These are phyloP conservation scores for Hordeum pubiflorum DNA, from an alignment of 202 grass and related monocot genomes.

Conservation along the genomic window DNA sequence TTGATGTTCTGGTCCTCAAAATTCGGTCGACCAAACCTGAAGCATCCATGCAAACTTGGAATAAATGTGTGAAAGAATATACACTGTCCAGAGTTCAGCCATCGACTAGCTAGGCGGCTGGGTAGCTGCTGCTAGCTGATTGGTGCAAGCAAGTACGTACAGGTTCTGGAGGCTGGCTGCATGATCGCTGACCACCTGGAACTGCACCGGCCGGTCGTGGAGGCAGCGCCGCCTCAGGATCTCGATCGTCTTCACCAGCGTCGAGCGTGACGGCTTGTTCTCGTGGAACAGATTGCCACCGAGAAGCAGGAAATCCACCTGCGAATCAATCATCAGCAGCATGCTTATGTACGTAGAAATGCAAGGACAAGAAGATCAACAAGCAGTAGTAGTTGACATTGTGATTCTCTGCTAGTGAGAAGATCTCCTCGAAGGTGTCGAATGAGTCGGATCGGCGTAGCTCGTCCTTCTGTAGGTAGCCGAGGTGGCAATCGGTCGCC, in stretches of 20 bases:
- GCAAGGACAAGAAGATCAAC: not conserved
- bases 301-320: slow-evolving; percentile 61
- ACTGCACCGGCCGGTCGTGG: slow-evolving; percentile 31
- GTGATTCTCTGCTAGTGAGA: slow-evolving; percentile 41
- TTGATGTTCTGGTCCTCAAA: slow-evolving; percentile 54
- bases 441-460: slow-evolving; percentile 51
- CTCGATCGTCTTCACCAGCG: slow-evolving; percentile 44
- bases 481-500: slow-evolving; percentile 48
- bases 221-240: slow-evolving; percentile 38
- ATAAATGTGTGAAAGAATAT: not conserved
- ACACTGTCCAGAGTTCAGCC: not conserved
- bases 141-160: not conserved
- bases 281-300: slow-evolving; percentile 56
- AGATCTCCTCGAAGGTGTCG: slow-evolving; percentile 55
- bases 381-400: slow-evolving; percentile 5
- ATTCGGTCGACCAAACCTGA: slow-evolving; percentile 51
- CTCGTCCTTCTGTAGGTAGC: slow-evolving; percentile 64
- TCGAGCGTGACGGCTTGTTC: slow-evolving; percentile 52
- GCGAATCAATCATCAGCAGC: not conserved
- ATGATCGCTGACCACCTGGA: slow-evolving; percentile 51
- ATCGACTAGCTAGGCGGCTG: not conserved
- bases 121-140: too few species aligned
- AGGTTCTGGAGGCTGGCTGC: slow-evolving; percentile 37
- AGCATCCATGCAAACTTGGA: not conserved
- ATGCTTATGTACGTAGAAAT: not conserved